Evolutionary conservation across 2,329 filamentous ascomycete genomes (phyloP), one percentile per base, ranked within the genome.

Genomic region (Cladosporium sp.): DNA sequence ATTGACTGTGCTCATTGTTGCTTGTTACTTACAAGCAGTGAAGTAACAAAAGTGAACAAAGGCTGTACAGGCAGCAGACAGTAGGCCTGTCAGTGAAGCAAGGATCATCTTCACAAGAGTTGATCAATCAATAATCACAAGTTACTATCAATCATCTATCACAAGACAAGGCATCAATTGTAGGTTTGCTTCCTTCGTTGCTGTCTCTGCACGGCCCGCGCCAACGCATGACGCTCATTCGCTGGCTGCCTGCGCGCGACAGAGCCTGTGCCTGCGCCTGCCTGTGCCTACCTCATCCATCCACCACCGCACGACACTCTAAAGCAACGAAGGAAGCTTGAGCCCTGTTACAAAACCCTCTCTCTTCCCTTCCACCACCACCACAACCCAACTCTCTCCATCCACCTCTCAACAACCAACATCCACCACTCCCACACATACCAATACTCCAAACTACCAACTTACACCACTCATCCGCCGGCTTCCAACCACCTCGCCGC

Each of bases 361-460:
- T 35, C 32, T 41, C 46, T 25, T 33, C 20, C 35, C 35, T 41
- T 29, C 36, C 38, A 35, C 52, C 43, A 42, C 49, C 29, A n/a
- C n/a, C n/a, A n/a, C 15, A 18, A 46, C 22, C 33, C 29, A 38
- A 38, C 33, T 47, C 33, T 46, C 19, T 35, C 30, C 54, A 40
- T 4, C 50, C 35, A 43, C 38, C 36, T 50, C 33, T 42, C 19
- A 38, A n/a, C n/a, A 49, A 49, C 32, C 45, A 52, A 33, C 54
- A 41, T 5, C 50, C 33, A 45, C 43, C 20, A 46, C 22, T 33
- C 38, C 32, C 35, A 43, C 38, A 38, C 36, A 38, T 19, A 38
- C 41, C 27, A 36, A 49, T 12, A 49, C 43, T 29, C 35, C 42
- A 50, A 49, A 16, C 36, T 35, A 43, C 29, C 43, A 32, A 40